Evolutionary conservation across 495 filamentous ascomycete species (phyloP).

Genomic region (Cudoniella acicularis): DNA sequence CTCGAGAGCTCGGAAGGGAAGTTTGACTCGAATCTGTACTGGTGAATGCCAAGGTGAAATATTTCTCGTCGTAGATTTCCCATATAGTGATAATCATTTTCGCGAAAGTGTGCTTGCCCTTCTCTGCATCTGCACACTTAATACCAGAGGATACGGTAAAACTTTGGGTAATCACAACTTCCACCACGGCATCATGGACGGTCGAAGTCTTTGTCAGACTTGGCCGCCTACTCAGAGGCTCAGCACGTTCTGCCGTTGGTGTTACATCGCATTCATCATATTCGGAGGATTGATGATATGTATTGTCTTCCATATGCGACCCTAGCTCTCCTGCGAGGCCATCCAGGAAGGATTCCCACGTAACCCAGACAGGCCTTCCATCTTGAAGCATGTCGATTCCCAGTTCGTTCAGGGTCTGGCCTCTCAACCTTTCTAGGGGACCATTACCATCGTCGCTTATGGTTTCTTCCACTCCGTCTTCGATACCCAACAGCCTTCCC

Average conservation of each 20-base stretch:
- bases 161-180: constrained; percentile 50
- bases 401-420: constrained; percentile 54
- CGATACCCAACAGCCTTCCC: constrained; percentile 50
- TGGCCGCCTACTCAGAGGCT: neutral
- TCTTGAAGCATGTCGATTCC: constrained; percentile 61
- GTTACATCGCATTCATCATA: constrained; percentile 9
- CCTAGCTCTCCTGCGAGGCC: constrained; percentile 44
- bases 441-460: constrained; percentile 29
- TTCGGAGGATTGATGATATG: neutral
- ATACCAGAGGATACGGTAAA: no score
- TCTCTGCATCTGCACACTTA: no score
- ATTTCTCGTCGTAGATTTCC: constrained; percentile 53
- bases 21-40: constrained; percentile 34
- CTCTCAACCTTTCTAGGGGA: constrained; percentile 43
- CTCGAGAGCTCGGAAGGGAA: constrained; percentile 16
- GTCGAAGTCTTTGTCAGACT: constrained; percentile 16
- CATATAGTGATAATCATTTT: constrained; percentile 68
- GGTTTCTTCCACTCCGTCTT: constrained; percentile 26
- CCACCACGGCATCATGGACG: constrained; percentile 48
- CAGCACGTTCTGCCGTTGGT: constrained; percentile 12
- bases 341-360: constrained; percentile 53
- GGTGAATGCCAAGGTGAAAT: constrained; percentile 65
- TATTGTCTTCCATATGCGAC: constrained; percentile 5
- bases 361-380: constrained; percentile 48
- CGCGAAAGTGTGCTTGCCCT: constrained; percentile 29